phyloP scores from a whole-genome alignment of 768 basidiomycete genomes.

The Tylopilus felleus region DNA sequence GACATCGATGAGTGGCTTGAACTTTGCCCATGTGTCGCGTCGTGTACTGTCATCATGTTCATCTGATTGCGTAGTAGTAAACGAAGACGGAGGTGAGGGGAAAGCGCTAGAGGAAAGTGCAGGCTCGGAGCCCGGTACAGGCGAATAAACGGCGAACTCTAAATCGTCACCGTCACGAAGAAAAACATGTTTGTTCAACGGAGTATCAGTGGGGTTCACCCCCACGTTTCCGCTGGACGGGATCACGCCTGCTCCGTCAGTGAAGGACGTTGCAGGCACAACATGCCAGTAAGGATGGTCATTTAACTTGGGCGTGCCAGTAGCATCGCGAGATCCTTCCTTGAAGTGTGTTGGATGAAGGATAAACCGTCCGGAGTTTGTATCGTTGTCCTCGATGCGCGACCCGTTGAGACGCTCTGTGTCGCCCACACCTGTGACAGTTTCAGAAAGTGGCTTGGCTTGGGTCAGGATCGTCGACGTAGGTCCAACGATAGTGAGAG shows the following conservation, averaged over 20 bases:
- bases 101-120: not conserved
- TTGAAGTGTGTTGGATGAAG: not conserved
- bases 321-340: not conserved
- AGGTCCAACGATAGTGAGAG: not conserved
- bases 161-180: not conserved
- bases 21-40: conserved; percentile 24
- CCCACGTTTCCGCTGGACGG: conserved; percentile 8
- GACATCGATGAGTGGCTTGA: conserved; percentile 28
- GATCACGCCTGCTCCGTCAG: too few species aligned
- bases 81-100: conserved; percentile 7
- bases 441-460: not conserved
- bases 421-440: not conserved
- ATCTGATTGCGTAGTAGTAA: not conserved
- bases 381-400: conserved; percentile 3
- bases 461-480: not conserved
- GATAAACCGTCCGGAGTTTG: not conserved
- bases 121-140: not conserved
- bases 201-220: not conserved
- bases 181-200: conserved; percentile 1
- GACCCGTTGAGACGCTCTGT: not conserved
- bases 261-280: too few species aligned
- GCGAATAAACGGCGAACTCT: conserved; percentile 1
- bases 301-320: conserved; percentile 3
- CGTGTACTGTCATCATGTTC: conserved; percentile 6
- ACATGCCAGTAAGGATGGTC: not conserved